Percentiles rank a stretch among this genome's conserved stretches.
phyloP scores from a whole-genome alignment of 768 basidiomycete species.

The Pleurotus platypus region DNA sequence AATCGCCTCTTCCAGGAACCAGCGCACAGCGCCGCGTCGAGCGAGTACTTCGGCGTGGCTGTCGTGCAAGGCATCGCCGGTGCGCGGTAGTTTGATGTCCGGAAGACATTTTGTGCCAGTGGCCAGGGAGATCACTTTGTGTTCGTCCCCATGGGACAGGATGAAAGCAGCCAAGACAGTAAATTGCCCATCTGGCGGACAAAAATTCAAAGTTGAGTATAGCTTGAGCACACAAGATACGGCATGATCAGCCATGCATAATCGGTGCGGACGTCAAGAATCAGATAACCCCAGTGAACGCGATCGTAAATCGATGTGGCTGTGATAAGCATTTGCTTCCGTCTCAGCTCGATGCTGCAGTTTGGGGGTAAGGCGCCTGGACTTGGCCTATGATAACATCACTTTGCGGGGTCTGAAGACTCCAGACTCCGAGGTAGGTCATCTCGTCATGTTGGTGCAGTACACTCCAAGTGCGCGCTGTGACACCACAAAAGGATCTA shows the following conservation, averaged over 20 bases:
- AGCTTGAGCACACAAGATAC: background rate
- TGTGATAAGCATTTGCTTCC: background rate
- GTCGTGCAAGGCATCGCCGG: constrained; percentile 83
- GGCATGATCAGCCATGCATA: constrained; percentile 4
- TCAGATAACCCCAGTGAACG: background rate
- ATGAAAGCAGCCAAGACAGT: constrained; percentile 64
- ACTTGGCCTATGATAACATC: too few relatives aligned
- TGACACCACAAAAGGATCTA: background rate
- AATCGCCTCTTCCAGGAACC: constrained; percentile 72
- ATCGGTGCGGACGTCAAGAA: too few relatives aligned
- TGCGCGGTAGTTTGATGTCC: constrained; percentile 47
- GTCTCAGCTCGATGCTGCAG: too few relatives aligned
- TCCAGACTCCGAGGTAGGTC: background rate
- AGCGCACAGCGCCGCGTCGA: constrained; percentile 70
- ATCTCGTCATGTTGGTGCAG: background rate
- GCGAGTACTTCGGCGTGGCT: constrained; percentile 93
- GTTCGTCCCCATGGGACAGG: constrained; percentile 19
- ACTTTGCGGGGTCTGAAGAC: too few relatives aligned
- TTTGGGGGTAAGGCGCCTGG: too few relatives aligned
- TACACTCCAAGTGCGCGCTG: background rate
- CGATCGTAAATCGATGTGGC: background rate
- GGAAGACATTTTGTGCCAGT: constrained; percentile 90
- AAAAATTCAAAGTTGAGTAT: constrained; percentile 45
- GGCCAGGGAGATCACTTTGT: constrained; percentile 64
- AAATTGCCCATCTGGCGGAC: constrained; percentile 52